phyloP scores from a whole-genome alignment of 257 asterid genomes.

The Datura wrightii region DNA sequence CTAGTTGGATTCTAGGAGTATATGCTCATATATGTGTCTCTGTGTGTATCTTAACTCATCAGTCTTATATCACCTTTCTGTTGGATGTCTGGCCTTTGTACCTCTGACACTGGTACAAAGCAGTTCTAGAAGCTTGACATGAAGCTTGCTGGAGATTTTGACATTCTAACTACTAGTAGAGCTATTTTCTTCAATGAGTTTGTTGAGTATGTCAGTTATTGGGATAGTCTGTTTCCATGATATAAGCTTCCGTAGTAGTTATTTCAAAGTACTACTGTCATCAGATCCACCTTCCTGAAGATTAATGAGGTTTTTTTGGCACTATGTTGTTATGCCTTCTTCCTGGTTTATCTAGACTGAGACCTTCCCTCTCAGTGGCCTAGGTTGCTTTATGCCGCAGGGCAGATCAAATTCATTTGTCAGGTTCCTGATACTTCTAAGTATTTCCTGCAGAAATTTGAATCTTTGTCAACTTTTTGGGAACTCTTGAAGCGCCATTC shows the following conservation, averaged over 20 bases:
- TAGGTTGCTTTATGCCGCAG: neutral
- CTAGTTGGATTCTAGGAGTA: neutral
- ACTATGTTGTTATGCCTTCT: neutral
- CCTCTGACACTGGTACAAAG: neutral
- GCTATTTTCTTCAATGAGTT: constrained; percentile 13
- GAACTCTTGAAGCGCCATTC: constrained; percentile 26
- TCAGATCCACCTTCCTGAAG: neutral
- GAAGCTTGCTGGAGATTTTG: neutral
- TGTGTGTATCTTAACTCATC: neutral
- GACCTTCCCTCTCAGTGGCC: constrained; percentile 17
- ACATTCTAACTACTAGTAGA: neutral
- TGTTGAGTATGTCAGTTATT: constrained; percentile 13
- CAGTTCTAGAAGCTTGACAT: neutral
- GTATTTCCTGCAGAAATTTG: constrained; percentile 34
- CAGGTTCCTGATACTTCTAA: constrained; percentile 28
- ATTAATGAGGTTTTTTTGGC: neutral
- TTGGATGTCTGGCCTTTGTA: neutral
- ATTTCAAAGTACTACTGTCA: constrained; percentile 1
- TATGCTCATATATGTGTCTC: neutral
- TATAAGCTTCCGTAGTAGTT: neutral
- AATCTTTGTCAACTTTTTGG: neutral
- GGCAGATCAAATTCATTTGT: neutral
- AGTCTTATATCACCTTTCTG: neutral
- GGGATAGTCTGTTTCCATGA: neutral
- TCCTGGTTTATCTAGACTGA: neutral